Conservation (phyloP, 2,329 filamentous ascomycete species). For the Exophiala sideris region DNA sequence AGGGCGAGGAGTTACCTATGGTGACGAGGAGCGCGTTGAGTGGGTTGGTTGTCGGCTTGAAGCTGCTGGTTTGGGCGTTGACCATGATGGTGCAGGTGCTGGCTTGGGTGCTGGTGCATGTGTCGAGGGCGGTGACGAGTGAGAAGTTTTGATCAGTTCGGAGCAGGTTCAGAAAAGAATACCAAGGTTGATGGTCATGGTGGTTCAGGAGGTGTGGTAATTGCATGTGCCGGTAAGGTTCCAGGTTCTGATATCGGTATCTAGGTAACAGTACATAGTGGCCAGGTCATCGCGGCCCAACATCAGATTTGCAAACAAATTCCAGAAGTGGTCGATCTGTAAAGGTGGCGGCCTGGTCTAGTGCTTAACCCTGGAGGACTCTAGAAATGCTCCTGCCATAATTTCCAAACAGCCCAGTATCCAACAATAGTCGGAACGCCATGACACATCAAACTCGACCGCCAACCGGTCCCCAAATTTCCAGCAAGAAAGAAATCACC, state of each 20-base stretch:
- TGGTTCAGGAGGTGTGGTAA: no score
- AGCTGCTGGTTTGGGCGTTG: constrained; percentile 37
- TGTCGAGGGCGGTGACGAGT: constrained; percentile 40
- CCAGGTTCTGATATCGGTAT: no score
- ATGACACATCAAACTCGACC: constrained; percentile 3
- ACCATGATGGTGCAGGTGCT: constrained; percentile 39
- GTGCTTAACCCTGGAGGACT: neutral
- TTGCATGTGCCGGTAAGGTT: no score
- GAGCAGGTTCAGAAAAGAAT: neutral
- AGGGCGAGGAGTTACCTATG: constrained; percentile 41
- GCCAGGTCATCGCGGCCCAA: no score
- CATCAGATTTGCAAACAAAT: no score
- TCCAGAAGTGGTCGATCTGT: no score
- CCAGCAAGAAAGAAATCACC: constrained; percentile 5
- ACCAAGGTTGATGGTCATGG: neutral
- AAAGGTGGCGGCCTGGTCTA: no score
- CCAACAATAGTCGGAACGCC: constrained; percentile 10
- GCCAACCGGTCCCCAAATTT: constrained; percentile 2
- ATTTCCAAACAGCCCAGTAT: constrained; percentile 8
- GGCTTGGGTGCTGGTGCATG: constrained; percentile 40
- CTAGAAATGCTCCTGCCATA: constrained; percentile 10
- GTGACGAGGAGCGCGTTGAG: constrained; percentile 36
- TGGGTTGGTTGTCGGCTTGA: constrained; percentile 38
- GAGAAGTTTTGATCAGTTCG: constrained; percentile 37
- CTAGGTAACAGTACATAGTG: no score